phyloP scores from a whole-genome alignment of 768 basidiomycete species.

The Zangia roseola region DNA sequence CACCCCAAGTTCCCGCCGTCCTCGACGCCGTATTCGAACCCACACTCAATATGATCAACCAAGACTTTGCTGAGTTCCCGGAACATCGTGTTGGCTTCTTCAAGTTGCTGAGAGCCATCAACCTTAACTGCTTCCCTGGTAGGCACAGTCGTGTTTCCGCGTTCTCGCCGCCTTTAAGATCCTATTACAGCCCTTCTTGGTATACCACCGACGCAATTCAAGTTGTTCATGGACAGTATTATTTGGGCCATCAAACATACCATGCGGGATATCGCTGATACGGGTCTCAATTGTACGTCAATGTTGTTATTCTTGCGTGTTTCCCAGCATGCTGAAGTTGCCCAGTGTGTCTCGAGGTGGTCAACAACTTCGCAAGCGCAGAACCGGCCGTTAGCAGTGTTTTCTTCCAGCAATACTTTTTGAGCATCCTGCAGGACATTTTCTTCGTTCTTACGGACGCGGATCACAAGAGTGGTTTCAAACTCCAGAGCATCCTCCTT shows the following conservation, averaged over 20 bases:
- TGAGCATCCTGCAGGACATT: slow-evolving; percentile 90
- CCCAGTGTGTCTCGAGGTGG: slow-evolving; percentile 85
- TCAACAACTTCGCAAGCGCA: slow-evolving; percentile 90
- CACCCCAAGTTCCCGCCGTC: slow-evolving; percentile 91
- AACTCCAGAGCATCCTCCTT: slow-evolving; percentile 89
- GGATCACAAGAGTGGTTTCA: slow-evolving; percentile 99
- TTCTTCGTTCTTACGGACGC: slow-evolving; percentile 98
- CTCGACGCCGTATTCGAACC: slow-evolving; percentile 97
- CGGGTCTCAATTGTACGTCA: slow-evolving; percentile 67
- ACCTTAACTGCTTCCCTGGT: slow-evolving; percentile 95
- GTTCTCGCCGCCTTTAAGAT: background rate
- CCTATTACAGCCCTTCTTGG: slow-evolving; percentile 60
- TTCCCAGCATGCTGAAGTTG: slow-evolving; percentile 3
- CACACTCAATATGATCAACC: slow-evolving; percentile 97
- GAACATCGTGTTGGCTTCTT: slow-evolving; percentile 98
- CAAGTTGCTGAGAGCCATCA: slow-evolving; percentile 90
- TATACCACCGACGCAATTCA: slow-evolving; percentile 91
- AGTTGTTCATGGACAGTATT: slow-evolving; percentile 96
- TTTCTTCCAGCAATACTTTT: slow-evolving; percentile 96
- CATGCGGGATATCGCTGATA: slow-evolving; percentile 97
- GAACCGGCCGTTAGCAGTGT: slow-evolving; percentile 78
- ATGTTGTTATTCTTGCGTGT: background rate
- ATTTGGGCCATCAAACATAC: slow-evolving; percentile 99
- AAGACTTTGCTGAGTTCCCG: slow-evolving; percentile 98
- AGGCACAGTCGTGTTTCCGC: slow-evolving; percentile 19